Conservation (phyloP, 495 filamentous ascomycete species). For the Podospora australis region DNA sequence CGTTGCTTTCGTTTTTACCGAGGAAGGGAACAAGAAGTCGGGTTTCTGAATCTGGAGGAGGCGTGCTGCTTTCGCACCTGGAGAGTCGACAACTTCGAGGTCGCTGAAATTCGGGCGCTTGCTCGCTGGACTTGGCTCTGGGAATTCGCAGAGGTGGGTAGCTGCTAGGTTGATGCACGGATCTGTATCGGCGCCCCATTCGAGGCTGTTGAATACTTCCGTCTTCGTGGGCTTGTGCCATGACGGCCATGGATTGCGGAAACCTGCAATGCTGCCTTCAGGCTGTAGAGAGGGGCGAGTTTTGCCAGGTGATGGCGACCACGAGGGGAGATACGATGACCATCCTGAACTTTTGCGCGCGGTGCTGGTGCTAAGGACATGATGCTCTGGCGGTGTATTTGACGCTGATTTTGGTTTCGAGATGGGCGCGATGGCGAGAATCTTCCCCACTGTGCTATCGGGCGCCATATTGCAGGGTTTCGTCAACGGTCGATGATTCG, state of each 20-base stretch:
- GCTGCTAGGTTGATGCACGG: slow-evolving; percentile 16
- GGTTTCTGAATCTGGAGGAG: slow-evolving; percentile 18
- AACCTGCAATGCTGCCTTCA: slow-evolving; percentile 19
- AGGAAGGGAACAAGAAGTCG: slow-evolving; percentile 18
- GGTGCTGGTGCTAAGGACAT: not conserved
- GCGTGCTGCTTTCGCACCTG: slow-evolving; percentile 14
- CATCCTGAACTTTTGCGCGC: slow-evolving; percentile 1
- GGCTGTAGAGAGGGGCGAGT: not conserved
- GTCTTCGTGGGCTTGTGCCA: slow-evolving; percentile 25
- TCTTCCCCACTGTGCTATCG: too few species aligned
- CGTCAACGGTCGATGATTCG: too few species aligned
- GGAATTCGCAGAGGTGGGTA: slow-evolving; percentile 8
- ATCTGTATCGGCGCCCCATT: slow-evolving; percentile 23
- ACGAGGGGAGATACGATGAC: slow-evolving; percentile 14
- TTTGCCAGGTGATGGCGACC: not conserved
- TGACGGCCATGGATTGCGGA: slow-evolving; percentile 52
- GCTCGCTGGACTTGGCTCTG: not conserved
- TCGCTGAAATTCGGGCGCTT: slow-evolving; percentile 11
- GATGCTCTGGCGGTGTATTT: slow-evolving; percentile 5
- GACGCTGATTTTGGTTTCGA: too few species aligned
- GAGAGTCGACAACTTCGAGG: slow-evolving; percentile 11
- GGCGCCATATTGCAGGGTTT: too few species aligned
- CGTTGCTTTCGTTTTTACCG: slow-evolving; percentile 18
- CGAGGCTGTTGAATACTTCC: slow-evolving; percentile 21
- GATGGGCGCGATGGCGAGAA: not conserved